Base-by-base conservation (phyloP, 352 stramenopile genomes). In the Globisporangium radiosum region DNA sequence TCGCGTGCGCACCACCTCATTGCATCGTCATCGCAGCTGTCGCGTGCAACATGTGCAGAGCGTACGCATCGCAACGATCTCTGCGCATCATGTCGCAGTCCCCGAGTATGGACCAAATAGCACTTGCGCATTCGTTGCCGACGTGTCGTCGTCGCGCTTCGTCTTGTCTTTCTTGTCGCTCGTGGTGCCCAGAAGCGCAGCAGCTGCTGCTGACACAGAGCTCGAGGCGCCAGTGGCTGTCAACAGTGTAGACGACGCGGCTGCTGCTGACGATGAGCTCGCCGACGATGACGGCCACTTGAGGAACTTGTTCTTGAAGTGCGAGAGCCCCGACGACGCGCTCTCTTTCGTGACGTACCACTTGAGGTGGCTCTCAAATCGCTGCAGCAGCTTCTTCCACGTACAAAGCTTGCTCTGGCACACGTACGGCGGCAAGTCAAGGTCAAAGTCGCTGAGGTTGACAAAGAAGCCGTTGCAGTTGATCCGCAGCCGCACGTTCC, bases 381-480 rank as follows among this genome's bases (percentile, higher is more conserved):
- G 88, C 42, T 90, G 81, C 1, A 94, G 58, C 14, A 94, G 66
- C 60, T 89, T 87, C 59, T 92, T 90, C 49, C 74, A 87, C 17
- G 85, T 92, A 40, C 72, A 88, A n/a, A 94, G 64, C 58, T 88
- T 87, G 59, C 79, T 85, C 55, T 92, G 82, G 61, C 81, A 91
- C 19, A 94, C 68, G 48, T 88, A 92, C 6, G 80, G 82, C 4
- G 82, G 81, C 14, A 94, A 37, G 44, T 92, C 78, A 13, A 94
- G 57, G 56, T 90, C 85, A 40, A 94, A 92, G 40, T 86, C 70
- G 56, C 69, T 92, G 15, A 94, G 67, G 49, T 92, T 94, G 8
- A 94, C 85, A 50, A 92, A 90, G 62, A 92, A 94, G 0, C 85
- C 85, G 57, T 90, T 86, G 68, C 85, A 92, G 57, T 90, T 90